Base-by-base conservation (phyloP, 2,329 filamentous ascomycete genomes). In the Paracoccidioides lutzii region DNA sequence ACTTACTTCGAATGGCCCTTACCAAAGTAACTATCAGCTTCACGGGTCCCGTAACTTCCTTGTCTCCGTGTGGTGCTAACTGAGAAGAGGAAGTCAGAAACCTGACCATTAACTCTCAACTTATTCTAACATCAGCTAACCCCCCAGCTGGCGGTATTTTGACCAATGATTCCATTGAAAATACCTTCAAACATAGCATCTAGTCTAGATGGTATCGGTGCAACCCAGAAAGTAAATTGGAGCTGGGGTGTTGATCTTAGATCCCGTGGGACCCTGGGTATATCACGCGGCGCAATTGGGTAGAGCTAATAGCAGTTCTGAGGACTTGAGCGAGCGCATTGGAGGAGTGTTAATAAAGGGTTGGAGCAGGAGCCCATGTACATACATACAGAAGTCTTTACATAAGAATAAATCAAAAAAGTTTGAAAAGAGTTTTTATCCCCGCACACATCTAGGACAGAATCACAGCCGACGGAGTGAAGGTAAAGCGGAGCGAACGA, bases 61-160 rank as follows among this genome's bases (percentile, higher is more conserved):
- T 77, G 77, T 78, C 76, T 51, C 75, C 76, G 14, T 79, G 77
- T 67, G 76, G 76, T 53, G 64, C 67, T 28, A 69, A 73, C 42
- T 75, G 75, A 56, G 67, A 79, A 79, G 68, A 76, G n/a, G n/a
- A n/a, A n/a, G n/a, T n/a, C n/a, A n/a, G n/a, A n/a, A n/a, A n/a
- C n/a, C n/a, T n/a, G n/a, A n/a, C n/a, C n/a, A n/a, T 79, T 70
- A 78, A 79, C 69, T 77, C 75, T 35, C 74, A 78, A 62, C 69
- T 76, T 60, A 73, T 73, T 59, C 64, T 76, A 57, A 67, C 65
- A 22, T 22, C 6, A 62, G 62, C 56, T 35, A 64, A 65, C 59
- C 33, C 61, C 33, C 62, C 61, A 4, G 68, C 67, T 41, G 66
- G 61, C 28, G 75, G 74, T 55, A 61, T 73, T 15, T 67, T 77